Evolutionary conservation across 169 alveolate genomes (phyloP).

Genomic region (Plasmodium yoelii): DNA sequence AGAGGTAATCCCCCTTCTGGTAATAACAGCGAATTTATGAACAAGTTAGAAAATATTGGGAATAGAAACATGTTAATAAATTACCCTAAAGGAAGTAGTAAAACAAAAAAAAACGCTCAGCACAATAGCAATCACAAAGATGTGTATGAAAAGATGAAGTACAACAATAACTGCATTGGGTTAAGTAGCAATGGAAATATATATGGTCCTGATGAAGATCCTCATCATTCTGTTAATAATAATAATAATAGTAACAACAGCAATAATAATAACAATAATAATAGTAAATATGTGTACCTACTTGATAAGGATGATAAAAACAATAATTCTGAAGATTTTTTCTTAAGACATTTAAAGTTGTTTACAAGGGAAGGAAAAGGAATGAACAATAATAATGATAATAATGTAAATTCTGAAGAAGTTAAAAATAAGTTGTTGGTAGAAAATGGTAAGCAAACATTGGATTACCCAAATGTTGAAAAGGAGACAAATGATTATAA

Average conservation of each 20-base stretch:
- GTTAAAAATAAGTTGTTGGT: neutral
- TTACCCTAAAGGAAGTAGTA: neutral
- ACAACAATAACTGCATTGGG: too few species aligned
- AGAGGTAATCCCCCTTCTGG: neutral
- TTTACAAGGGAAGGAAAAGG: neutral
- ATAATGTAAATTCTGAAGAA: neutral
- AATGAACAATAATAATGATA: neutral
- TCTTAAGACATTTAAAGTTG: neutral
- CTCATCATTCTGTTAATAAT: neutral
- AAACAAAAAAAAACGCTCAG: neutral
- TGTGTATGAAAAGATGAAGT: neutral
- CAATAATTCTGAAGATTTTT: neutral
- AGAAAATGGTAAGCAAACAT: slow-evolving; percentile 1
- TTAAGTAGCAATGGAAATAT: neutral
- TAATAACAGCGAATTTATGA: too few species aligned
- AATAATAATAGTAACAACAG: neutral
- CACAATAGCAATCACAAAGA: neutral
- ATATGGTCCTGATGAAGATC: neutral
- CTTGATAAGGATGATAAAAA: neutral
- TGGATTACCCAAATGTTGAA: slow-evolving; percentile 16
- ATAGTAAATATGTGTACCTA: neutral
- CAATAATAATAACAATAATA: neutral
- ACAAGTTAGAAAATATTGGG: neutral
- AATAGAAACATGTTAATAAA: neutral
- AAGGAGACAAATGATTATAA: slow-evolving; percentile 48